Percentiles rank a stretch among this genome's conserved stretches.
Conservation (phyloP, 495 filamentous ascomycete genomes). For the Aspergillus coremiiformis region DNA sequence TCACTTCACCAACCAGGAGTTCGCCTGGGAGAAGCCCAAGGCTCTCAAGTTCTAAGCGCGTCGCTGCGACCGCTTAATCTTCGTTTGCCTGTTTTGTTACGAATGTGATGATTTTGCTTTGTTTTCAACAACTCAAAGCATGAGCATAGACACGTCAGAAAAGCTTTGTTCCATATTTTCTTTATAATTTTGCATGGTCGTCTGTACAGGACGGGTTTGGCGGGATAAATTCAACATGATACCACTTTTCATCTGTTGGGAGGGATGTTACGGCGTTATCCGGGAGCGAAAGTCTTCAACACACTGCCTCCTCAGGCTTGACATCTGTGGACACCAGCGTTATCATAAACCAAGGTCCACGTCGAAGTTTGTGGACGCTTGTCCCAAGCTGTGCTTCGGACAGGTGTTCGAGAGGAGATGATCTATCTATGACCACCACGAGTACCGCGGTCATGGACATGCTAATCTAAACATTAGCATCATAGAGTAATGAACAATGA, state of each 20-base stretch:
- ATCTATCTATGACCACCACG: neutral
- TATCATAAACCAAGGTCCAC: slow-evolving; percentile 4
- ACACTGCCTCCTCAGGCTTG: slow-evolving; percentile 14
- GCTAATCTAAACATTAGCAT: slow-evolving; percentile 46
- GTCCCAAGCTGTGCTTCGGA: slow-evolving; percentile 12
- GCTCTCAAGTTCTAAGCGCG: slow-evolving; percentile 68
- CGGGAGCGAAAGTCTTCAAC: slow-evolving; percentile 43
- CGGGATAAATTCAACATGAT: slow-evolving; percentile 51
- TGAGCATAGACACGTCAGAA: slow-evolving; percentile 37
- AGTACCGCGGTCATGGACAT: slow-evolving; percentile 10
- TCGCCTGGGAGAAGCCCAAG: slow-evolving; percentile 98
- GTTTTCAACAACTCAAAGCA: slow-evolving; percentile 57
- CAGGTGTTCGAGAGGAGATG: slow-evolving; percentile 6
- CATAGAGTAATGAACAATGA: slow-evolving; percentile 31
- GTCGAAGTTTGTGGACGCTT: slow-evolving; percentile 1
- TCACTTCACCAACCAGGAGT: slow-evolving; percentile 98
- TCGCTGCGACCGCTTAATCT: slow-evolving; percentile 10
- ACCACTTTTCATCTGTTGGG: slow-evolving; percentile 45
- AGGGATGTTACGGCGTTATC: slow-evolving; percentile 38
- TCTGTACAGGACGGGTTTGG: slow-evolving; percentile 32
- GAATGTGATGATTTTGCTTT: slow-evolving; percentile 51
- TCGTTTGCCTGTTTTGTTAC: slow-evolving; percentile 36
- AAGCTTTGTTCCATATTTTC: slow-evolving; percentile 14
- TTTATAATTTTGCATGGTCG: slow-evolving; percentile 42
- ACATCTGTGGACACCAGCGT: slow-evolving; percentile 7